These are phyloP conservation scores for Mitosporidium daphniae DNA, from an alignment of 371 early-diverging fungal species.

Conservation along the genomic window DNA sequence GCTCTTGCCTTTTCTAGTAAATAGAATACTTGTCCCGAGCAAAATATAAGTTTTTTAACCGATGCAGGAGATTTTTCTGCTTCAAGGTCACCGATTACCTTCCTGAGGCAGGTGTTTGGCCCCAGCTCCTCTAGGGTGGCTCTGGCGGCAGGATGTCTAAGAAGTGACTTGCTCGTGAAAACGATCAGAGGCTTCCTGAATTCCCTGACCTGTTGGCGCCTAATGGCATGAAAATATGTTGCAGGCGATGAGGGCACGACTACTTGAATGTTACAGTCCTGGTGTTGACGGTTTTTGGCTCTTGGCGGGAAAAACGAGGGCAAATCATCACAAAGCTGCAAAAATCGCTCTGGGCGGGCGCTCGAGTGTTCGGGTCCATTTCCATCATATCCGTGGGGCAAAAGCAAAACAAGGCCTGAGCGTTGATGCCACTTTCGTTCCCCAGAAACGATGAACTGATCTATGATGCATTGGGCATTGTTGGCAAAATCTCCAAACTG, in stretches of 20 bases:
- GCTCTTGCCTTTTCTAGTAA: conserved; percentile 39
- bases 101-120: conserved; percentile 36
- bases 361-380: conserved; percentile 78
- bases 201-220: conserved; percentile 64
- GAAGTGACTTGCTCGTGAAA: conserved; percentile 51
- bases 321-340: conserved; percentile 14
- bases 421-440: conserved; percentile 75
- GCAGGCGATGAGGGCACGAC: conserved; percentile 65
- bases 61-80: too few relatives aligned
- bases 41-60: conserved; percentile 49
- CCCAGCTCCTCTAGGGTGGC: conserved; percentile 39
- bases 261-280: conserved; percentile 53
- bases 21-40: conserved; percentile 82
- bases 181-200: conserved; percentile 75
- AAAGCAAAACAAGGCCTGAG: conserved; percentile 41
- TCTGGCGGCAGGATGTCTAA: conserved; percentile 58
- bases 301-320: too few relatives aligned
- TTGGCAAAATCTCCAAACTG: conserved; percentile 93
- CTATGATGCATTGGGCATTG: conserved; percentile 68
- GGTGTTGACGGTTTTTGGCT: too few relatives aligned
- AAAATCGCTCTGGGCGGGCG: conserved; percentile 53
- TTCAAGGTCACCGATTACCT: conserved; percentile 22
- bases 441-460: conserved; percentile 43
- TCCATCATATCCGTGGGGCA: conserved; percentile 84
- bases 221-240: conserved; percentile 31